Percentiles rank a stretch among this genome's conserved stretches.
Evolutionary conservation across 2,329 filamentous ascomycete species (phyloP).

Genomic region (Penicillium sp.): DNA sequence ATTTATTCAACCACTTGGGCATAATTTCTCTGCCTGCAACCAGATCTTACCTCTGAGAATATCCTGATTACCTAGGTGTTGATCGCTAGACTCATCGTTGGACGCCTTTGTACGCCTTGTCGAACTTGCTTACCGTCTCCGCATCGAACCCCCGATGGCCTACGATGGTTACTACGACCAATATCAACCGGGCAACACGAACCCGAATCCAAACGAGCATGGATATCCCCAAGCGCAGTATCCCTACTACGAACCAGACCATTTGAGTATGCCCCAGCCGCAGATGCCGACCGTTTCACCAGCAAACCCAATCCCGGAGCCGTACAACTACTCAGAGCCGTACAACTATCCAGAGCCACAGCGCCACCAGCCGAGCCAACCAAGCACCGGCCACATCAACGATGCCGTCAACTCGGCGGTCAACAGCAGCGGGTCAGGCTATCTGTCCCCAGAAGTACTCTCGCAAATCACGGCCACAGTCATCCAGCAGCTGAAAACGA

Average conservation of each 20-base stretch:
- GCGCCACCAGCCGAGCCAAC: slow-evolving; percentile 12
- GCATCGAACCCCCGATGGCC: slow-evolving; percentile 33
- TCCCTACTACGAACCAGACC: slow-evolving; percentile 33
- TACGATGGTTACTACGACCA: slow-evolving; percentile 45
- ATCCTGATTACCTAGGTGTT: neutral
- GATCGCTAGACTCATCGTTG: neutral
- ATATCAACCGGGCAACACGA: slow-evolving; percentile 30
- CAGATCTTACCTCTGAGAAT: neutral
- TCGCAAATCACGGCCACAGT: slow-evolving; percentile 61
- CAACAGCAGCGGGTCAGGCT: slow-evolving; percentile 51
- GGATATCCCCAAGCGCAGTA: slow-evolving; percentile 33
- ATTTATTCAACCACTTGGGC: neutral
- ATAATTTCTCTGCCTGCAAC: neutral
- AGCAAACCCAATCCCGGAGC: slow-evolving; percentile 20
- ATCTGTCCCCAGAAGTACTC: slow-evolving; percentile 61
- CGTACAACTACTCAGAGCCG: slow-evolving; percentile 5
- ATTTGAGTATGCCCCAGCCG: slow-evolving; percentile 39
- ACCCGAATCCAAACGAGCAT: slow-evolving; percentile 24
- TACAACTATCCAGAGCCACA: slow-evolving; percentile 15
- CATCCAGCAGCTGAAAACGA: slow-evolving; percentile 58
- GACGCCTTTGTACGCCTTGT: neutral
- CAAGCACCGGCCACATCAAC: slow-evolving; percentile 48
- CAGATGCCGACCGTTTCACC: slow-evolving; percentile 29
- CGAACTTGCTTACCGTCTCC: neutral
- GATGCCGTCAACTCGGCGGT: slow-evolving; percentile 61